Conservation (phyloP, 306 rosid genomes). For the Corylus americana region DNA sequence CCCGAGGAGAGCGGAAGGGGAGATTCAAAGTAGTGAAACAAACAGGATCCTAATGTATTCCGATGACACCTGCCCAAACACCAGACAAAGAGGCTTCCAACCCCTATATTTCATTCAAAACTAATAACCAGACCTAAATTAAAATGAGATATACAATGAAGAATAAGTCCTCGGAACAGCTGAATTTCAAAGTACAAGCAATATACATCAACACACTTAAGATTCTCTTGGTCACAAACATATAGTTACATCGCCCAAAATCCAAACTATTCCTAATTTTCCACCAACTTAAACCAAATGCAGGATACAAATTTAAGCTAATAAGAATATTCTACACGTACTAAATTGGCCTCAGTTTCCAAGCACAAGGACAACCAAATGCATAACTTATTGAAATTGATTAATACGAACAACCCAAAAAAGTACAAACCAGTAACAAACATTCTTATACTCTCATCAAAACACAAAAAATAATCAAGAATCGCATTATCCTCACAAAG, state of each 20-base stretch:
- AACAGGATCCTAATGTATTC: too few species aligned
- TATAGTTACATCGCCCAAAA: background rate
- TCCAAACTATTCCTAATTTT: background rate
- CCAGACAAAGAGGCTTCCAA: background rate
- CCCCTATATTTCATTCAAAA: background rate
- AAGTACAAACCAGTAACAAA: constrained; percentile 26
- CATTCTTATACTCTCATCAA: constrained; percentile 24
- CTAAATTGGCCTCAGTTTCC: constrained; percentile 10
- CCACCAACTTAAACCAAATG: background rate
- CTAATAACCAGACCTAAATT: background rate
- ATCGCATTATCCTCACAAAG: constrained; percentile 20
- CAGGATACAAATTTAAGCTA: background rate
- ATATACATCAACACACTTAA: background rate
- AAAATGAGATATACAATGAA: background rate
- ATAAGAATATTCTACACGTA: background rate
- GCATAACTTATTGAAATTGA: constrained; percentile 3
- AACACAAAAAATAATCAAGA: constrained; percentile 28
- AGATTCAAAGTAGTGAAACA: too few species aligned
- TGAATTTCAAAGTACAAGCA: background rate
- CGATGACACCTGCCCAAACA: background rate
- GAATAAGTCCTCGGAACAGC: background rate
- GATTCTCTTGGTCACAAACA: background rate
- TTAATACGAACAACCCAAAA: constrained; percentile 14
- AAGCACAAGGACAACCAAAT: constrained; percentile 16
- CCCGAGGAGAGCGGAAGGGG: too few species aligned